Evolutionary conservation across 2,329 filamentous ascomycete species (phyloP).

Genomic region (Chaetomiaceae sp.): DNA sequence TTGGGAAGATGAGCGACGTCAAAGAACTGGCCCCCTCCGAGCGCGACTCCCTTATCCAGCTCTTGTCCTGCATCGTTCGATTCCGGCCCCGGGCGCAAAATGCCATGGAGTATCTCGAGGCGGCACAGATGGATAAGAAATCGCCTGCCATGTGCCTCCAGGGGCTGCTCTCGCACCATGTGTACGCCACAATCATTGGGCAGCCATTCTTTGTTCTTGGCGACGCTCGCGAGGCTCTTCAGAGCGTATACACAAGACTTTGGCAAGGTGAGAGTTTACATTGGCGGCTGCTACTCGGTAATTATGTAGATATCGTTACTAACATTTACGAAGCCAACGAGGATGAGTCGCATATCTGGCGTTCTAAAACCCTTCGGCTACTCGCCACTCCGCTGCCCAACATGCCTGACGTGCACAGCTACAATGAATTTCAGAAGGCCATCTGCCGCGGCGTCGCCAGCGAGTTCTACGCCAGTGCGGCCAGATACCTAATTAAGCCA

Average conservation of each 20-base stretch:
- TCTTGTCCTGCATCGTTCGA: not conserved
- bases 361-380: slow-evolving; percentile 8
- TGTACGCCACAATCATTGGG: slow-evolving; percentile 1
- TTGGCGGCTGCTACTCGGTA: too few species aligned
- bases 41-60: not conserved
- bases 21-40: not conserved
- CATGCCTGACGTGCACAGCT: not conserved
- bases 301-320: too few species aligned
- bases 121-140: slow-evolving; percentile 2
- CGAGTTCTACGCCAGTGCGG: not conserved
- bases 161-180: slow-evolving; percentile 1
- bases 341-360: slow-evolving; percentile 7
- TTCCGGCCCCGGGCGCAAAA: not conserved
- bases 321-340: not conserved
- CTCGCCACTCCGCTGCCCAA: not conserved
- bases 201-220: slow-evolving; percentile 10
- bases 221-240: not conserved
- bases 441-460: not conserved
- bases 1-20: not conserved
- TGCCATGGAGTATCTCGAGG: slow-evolving; percentile 3
- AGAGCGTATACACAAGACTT: not conserved
- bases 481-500: not conserved
- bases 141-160: slow-evolving; percentile 9
- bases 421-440: not conserved
- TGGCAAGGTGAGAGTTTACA: not conserved